These are phyloP conservation scores for Bisporella sp. DNA, from an alignment of 2,329 filamentous ascomycete species.

Conservation along the genomic window DNA sequence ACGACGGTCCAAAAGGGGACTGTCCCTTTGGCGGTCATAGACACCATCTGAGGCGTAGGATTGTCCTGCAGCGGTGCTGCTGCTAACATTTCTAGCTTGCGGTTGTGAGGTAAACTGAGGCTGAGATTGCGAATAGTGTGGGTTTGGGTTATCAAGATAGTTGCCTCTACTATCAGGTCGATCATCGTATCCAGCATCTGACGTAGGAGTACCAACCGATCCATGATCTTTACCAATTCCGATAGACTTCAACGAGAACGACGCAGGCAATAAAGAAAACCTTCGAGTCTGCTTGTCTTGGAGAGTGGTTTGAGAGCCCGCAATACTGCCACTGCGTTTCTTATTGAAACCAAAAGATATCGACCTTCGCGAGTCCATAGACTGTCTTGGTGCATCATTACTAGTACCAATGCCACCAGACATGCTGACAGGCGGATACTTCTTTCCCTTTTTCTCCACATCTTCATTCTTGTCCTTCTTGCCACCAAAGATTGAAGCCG, in stretches of 20 bases:
- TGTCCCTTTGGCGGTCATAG: conserved; percentile 22
- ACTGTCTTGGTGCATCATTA: conserved; percentile 40
- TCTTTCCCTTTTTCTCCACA: conserved; percentile 52
- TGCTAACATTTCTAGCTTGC: conserved; percentile 17
- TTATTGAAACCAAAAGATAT: conserved; percentile 63
- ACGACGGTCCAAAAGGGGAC: conserved; percentile 31
- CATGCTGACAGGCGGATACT: conserved; percentile 87
- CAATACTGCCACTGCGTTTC: conserved; percentile 63
- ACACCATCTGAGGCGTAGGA: conserved; percentile 17
- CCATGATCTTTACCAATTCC: conserved; percentile 46
- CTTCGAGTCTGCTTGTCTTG: conserved; percentile 49
- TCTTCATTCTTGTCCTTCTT: conserved; percentile 35
- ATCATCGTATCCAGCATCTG: conserved; percentile 17
- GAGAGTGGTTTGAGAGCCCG: conserved; percentile 41
- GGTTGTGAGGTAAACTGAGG: conserved; percentile 1
- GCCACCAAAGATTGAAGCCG: conserved; percentile 72
- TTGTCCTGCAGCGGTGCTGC: conserved; percentile 13
- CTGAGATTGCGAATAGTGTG: not conserved
- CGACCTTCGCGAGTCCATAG: conserved; percentile 68
- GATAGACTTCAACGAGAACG: conserved; percentile 59
- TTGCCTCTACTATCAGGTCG: conserved; percentile 18
- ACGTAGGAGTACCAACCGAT: conserved; percentile 15
- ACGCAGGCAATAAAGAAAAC: conserved; percentile 63
- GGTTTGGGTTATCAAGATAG: conserved; percentile 12
- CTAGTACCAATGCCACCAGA: conserved; percentile 48